phyloP scores from a whole-genome alignment of 106 monocot species.

The Dendrobium catenatum region DNA sequence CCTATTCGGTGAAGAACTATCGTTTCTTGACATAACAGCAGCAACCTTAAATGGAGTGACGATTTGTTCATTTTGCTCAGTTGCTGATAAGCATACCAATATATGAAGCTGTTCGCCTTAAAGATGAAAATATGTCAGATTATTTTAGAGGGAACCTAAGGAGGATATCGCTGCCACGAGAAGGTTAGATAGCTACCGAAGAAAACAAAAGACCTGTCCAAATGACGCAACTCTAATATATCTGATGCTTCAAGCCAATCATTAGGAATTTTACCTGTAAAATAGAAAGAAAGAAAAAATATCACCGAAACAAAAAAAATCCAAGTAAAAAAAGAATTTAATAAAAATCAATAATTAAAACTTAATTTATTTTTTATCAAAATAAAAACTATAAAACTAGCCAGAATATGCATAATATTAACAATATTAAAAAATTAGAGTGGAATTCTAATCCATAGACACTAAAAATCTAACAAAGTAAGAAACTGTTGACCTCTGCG shows the following conservation, averaged over 20 bases:
- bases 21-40: constrained; percentile 40
- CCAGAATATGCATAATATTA: too few species aligned
- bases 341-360: too few species aligned
- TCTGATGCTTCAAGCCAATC: constrained; percentile 58
- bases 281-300: constrained; percentile 5
- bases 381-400: too few species aligned
- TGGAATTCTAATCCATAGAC: too few species aligned
- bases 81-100: constrained; percentile 66
- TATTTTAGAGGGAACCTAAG: not conserved
- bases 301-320: too few species aligned
- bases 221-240: constrained; percentile 40
- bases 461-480: too few species aligned
- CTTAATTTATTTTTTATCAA: too few species aligned
- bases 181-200: constrained; percentile 46
- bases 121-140: constrained; percentile 15
- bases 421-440: too few species aligned
- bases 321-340: too few species aligned
- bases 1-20: constrained; percentile 14
- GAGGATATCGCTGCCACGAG: not conserved
- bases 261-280: constrained; percentile 60
- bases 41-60: constrained; percentile 60
- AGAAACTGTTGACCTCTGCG: too few species aligned
- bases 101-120: constrained; percentile 91
- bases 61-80: constrained; percentile 40
- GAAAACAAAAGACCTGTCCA: constrained; percentile 92